Evolutionary conservation across 2,329 filamentous ascomycete genomes (phyloP).

Genomic region (Xylaria polymorpha): DNA sequence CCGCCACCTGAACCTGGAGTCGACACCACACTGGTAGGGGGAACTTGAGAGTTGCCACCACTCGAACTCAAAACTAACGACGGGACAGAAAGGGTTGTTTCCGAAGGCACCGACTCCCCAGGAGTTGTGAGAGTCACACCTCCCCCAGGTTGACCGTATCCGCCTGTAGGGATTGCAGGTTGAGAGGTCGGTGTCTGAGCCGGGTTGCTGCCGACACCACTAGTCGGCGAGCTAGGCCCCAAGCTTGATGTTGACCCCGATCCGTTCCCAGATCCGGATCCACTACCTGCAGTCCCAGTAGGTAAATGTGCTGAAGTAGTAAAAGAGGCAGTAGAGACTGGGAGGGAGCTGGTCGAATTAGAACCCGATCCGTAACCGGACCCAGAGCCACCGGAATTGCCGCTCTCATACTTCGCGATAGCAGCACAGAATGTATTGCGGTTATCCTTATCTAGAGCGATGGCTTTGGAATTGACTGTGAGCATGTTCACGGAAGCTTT

Average conservation of each 20-base stretch:
- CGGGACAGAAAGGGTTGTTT: conserved; percentile 38
- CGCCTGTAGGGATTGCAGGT: conserved; percentile 39
- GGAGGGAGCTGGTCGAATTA: conserved; percentile 32
- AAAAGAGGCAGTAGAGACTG: conserved; percentile 23
- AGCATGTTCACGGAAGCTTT: conserved; percentile 82
- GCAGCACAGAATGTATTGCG: conserved; percentile 73
- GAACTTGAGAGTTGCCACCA: conserved; percentile 22
- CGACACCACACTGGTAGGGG: conserved; percentile 30
- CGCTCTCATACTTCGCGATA: conserved; percentile 62
- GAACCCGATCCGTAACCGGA: conserved; percentile 33
- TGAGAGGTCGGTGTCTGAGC: conserved; percentile 32
- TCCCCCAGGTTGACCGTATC: conserved; percentile 43
- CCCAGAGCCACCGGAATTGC: conserved; percentile 18
- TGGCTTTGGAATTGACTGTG: conserved; percentile 66
- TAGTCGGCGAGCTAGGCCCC: conserved; percentile 13
- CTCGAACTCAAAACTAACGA: conserved; percentile 21
- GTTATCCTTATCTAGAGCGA: conserved; percentile 69
- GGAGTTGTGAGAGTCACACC: conserved; percentile 31
- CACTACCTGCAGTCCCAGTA: conserved; percentile 16
- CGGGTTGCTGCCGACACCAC: conserved; percentile 30
- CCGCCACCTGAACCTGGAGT: conserved; percentile 22
- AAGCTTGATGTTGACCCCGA: not conserved
- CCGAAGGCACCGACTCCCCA: conserved; percentile 18
- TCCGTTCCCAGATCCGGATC: not conserved
- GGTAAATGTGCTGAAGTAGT: conserved; percentile 21